phyloP scores from a whole-genome alignment of 495 filamentous ascomycete species.

The Aspergillus cavernicola region DNA sequence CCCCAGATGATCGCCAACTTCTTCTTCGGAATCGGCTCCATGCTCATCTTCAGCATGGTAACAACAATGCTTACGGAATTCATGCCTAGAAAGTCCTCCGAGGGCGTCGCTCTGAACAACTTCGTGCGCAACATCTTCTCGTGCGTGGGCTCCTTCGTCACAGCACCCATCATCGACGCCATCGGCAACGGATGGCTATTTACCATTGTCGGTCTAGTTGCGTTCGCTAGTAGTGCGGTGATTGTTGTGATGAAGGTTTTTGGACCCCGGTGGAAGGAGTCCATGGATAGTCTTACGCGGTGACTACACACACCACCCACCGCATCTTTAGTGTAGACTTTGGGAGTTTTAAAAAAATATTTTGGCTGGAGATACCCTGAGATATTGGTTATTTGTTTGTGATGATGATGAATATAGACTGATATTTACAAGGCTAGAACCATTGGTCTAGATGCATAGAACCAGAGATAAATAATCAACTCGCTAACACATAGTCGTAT shows the following conservation, averaged over 20 bases:
- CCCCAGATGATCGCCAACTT: constrained; percentile 83
- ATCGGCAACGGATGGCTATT: constrained; percentile 90
- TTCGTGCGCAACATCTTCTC: constrained; percentile 85
- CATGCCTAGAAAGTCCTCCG: constrained; percentile 69
- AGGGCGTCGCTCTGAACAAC: constrained; percentile 72
- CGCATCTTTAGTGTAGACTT: no score
- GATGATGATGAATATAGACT: no score
- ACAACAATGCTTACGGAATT: constrained; percentile 91
- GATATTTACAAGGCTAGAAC: no score
- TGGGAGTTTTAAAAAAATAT: no score
- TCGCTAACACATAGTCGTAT: no score
- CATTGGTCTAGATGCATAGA: no score
- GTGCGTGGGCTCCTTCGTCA: constrained; percentile 70
- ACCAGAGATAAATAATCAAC: no score
- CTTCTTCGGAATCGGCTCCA: constrained; percentile 81
- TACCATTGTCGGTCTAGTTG: constrained; percentile 69
- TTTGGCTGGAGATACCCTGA: no score
- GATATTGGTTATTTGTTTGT: no score
- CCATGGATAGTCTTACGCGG: constrained; percentile 55
- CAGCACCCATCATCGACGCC: constrained; percentile 70
- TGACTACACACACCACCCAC: constrained; percentile 2
- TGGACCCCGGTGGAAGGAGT: constrained; percentile 62
- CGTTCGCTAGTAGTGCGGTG: constrained; percentile 49
- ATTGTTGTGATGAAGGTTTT: constrained; percentile 65
- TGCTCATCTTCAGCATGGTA: constrained; percentile 78